Base-by-base conservation (phyloP, 805 yeast species). In the Lachancea nothofagi region DNA sequence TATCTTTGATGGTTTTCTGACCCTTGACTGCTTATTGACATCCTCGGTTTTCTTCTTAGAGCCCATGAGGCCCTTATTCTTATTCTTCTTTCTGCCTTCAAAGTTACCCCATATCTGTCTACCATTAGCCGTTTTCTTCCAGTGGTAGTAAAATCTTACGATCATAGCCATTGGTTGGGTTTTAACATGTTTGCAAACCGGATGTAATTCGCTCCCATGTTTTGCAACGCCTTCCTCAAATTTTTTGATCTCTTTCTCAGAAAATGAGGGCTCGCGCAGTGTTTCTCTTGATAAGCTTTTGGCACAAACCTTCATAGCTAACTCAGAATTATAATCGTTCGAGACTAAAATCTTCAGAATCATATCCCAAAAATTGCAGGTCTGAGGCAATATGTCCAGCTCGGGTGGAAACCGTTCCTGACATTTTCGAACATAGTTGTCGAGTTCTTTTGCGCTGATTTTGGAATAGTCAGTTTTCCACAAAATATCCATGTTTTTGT, bases 81-180 rank as follows among this genome's bases (percentile, higher is more conserved):
- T 78, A 55, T 82, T 83, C 48, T 77, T 77, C 29, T 70, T 60
- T 37, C 95, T 63, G 1, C 93, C 94, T 30, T 78, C 79, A 54
- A 64, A 85, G 53, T 80, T 78, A 25, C 86, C 95, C 95, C 97
- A 85, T 13, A 87, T 83, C 29, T 58, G 55, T 46, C 74, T 78
- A 0, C 97, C 97, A 31, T 70, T 70, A 22, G 73, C 66, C 0
- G 95, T 82, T 58, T 89, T 89, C 61, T 89, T 89, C 97, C 97
- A 90, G 38, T 86, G 65, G 53, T 90, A 90, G 54, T 87, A 90
- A 57, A 72, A 88, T 42, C 97, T 64, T 1, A 90, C 97, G 46
- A 88, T 69, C 80, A 81, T 84, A 0, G 89, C 74, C 40, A 78
- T 66, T 0, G 87, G 67, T 50, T 84, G 94, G 0, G 88, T 72